Conservation (phyloP, 108 stramenopile genomes). For the Nitzschia sp. region DNA sequence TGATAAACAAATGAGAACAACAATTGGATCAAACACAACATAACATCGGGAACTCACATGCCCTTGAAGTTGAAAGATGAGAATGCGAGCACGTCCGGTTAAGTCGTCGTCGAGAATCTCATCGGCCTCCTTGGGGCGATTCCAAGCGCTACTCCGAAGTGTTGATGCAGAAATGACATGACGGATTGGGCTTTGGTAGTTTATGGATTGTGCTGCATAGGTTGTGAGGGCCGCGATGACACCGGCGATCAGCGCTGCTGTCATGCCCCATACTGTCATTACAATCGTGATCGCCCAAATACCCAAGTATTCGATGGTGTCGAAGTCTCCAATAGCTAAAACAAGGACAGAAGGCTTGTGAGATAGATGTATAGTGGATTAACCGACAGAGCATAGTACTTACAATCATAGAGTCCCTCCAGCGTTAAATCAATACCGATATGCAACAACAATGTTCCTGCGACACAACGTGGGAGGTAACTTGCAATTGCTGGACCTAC, state of each 20-base stretch:
- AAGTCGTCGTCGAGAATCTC: conserved; percentile 51
- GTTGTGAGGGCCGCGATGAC: conserved; percentile 58
- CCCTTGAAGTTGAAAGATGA: conserved; percentile 67
- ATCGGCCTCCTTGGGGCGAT: conserved; percentile 39
- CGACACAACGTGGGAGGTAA: conserved; percentile 79
- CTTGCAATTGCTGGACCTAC: conserved; percentile 65
- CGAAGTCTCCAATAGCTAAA: conserved; percentile 55
- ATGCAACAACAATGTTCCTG: conserved; percentile 81
- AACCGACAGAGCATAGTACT: not conserved
- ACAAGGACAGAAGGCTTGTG: not conserved
- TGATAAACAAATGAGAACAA: not conserved
- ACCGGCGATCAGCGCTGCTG: conserved; percentile 70
- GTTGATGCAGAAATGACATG: conserved; percentile 63
- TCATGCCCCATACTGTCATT: conserved; percentile 79
- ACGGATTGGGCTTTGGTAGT: conserved; percentile 63
- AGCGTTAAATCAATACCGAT: conserved; percentile 77
- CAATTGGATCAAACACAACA: too few relatives aligned
- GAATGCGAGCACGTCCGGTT: conserved; percentile 58
- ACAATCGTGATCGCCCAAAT: conserved; percentile 66
- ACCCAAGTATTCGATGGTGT: conserved; percentile 54
- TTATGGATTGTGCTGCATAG: conserved; percentile 63
- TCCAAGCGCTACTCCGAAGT: conserved; percentile 62
- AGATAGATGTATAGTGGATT: not conserved
- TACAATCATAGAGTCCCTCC: conserved; percentile 71
- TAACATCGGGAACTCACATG: conserved; percentile 72